phyloP scores from a whole-genome alignment of 2,329 filamentous ascomycete genomes.

The Pyrenophora tritici-repentis region DNA sequence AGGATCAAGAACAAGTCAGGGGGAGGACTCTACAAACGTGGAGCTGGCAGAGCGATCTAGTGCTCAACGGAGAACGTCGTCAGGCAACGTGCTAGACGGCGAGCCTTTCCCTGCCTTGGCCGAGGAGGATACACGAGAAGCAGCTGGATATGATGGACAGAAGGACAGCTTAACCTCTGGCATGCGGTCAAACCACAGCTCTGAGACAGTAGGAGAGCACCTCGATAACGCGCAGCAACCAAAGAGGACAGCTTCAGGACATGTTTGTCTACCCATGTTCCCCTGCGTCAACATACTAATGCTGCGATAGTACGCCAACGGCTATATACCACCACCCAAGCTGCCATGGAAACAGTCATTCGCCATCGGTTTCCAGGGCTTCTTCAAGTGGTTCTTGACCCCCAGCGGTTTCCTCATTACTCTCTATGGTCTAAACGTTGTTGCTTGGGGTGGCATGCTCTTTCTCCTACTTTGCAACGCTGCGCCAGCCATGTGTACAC shows the following conservation, averaged over 20 bases:
- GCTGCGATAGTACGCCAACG: conserved; percentile 40
- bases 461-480: conserved; percentile 82
- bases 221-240: conserved; percentile 17
- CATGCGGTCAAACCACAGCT: conserved; percentile 22
- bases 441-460: conserved; percentile 91
- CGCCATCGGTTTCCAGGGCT: conserved; percentile 62
- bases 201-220: conserved; percentile 24
- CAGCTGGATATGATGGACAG: conserved; percentile 3
- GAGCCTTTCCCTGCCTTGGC: conserved; percentile 40
- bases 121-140: conserved; percentile 29
- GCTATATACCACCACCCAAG: conserved; percentile 52
- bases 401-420: conserved; percentile 77
- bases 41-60: conserved; percentile 13
- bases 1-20: conserved; percentile 32
- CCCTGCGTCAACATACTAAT: not conserved
- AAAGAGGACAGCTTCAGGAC: conserved; percentile 17
- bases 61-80: conserved; percentile 16
- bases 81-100: conserved; percentile 18
- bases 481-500: conserved; percentile 71
- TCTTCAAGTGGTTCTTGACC: conserved; percentile 75
- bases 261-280: conserved; percentile 20
- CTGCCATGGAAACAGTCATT: conserved; percentile 63
- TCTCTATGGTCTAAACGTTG: conserved; percentile 78
- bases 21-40: conserved; percentile 16
- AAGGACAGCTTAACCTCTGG: conserved; percentile 16